phyloP scores from a whole-genome alignment of 2,329 filamentous ascomycete genomes.

The Paecilomyces sp. region DNA sequence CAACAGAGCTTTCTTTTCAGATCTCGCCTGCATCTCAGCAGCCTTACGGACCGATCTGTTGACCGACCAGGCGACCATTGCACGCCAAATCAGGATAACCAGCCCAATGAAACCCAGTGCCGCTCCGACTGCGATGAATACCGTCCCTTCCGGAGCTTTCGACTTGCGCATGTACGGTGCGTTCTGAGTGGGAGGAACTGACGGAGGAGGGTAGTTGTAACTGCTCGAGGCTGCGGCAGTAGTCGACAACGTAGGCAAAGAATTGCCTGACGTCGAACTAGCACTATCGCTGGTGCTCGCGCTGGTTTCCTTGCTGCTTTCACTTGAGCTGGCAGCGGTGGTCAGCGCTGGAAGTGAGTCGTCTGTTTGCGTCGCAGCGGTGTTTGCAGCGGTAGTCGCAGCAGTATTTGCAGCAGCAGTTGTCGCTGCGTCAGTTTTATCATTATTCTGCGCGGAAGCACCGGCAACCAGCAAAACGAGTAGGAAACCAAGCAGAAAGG shows the following conservation, averaged over 20 bases:
- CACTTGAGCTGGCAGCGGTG: slow-evolving; percentile 12
- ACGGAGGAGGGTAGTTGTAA: slow-evolving; percentile 62
- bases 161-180: slow-evolving; percentile 92
- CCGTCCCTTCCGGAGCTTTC: slow-evolving; percentile 77
- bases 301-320: slow-evolving; percentile 1
- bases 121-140: slow-evolving; percentile 92
- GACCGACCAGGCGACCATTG: slow-evolving; percentile 78
- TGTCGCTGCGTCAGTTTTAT: slow-evolving; percentile 11
- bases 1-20: slow-evolving; percentile 63
- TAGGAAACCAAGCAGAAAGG: slow-evolving; percentile 11
- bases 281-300: slow-evolving; percentile 3
- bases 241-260: slow-evolving; percentile 40
- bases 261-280: slow-evolving; percentile 18
- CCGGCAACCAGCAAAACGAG: slow-evolving; percentile 9
- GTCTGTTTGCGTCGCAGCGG: slow-evolving; percentile 13
- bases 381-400: slow-evolving; percentile 3
- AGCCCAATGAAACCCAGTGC: slow-evolving; percentile 76
- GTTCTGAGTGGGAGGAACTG: slow-evolving; percentile 72
- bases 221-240: slow-evolving; percentile 48
- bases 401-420: slow-evolving; percentile 10
- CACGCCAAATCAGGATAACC: slow-evolving; percentile 81
- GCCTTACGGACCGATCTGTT: slow-evolving; percentile 86
- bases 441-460: slow-evolving; percentile 12
- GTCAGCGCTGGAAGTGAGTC: slow-evolving; percentile 6
- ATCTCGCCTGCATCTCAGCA: slow-evolving; percentile 63